phyloP scores from a whole-genome alignment of 2,329 filamentous ascomycete genomes.

The Hypoxylon sp. region DNA sequence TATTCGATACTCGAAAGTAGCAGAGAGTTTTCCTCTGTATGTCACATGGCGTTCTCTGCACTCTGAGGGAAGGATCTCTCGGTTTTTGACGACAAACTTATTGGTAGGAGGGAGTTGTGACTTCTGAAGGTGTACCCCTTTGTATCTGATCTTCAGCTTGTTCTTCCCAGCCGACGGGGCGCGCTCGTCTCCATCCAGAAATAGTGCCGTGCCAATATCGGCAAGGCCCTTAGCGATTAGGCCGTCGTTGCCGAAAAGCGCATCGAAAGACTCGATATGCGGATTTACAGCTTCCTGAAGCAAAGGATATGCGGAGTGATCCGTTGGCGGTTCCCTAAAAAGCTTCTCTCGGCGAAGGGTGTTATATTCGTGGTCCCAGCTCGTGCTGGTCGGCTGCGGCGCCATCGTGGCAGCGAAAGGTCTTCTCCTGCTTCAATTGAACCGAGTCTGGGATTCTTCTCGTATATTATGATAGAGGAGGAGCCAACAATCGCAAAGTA shows the following conservation, averaged over 20 bases:
- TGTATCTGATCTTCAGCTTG: constrained; percentile 80
- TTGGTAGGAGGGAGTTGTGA: constrained; percentile 83
- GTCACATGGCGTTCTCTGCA: constrained; percentile 93
- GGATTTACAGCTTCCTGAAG: constrained; percentile 88
- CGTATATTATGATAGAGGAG: background rate
- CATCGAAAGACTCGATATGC: constrained; percentile 96
- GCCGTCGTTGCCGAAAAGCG: constrained; percentile 80
- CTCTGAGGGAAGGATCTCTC: constrained; percentile 91
- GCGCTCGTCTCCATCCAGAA: constrained; percentile 83
- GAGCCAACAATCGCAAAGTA: background rate
- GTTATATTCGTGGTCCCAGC: constrained; percentile 89
- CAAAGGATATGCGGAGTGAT: constrained; percentile 88
- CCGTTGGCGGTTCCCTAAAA: constrained; percentile 88
- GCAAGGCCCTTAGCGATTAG: constrained; percentile 79
- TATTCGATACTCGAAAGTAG: constrained; percentile 84
- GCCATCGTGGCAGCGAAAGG: constrained; percentile 59
- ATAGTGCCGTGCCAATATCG: constrained; percentile 91
- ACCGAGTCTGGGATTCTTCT: background rate
- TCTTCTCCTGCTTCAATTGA: constrained; percentile 5
- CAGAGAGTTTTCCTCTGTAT: constrained; percentile 88
- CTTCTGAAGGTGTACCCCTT: constrained; percentile 85
- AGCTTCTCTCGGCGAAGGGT: constrained; percentile 88
- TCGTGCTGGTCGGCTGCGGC: constrained; percentile 70
- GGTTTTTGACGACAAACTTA: constrained; percentile 81
- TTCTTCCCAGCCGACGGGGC: constrained; percentile 73